phyloP scores from a whole-genome alignment of 352 stramenopile species.

The Pythium phragmitis region DNA sequence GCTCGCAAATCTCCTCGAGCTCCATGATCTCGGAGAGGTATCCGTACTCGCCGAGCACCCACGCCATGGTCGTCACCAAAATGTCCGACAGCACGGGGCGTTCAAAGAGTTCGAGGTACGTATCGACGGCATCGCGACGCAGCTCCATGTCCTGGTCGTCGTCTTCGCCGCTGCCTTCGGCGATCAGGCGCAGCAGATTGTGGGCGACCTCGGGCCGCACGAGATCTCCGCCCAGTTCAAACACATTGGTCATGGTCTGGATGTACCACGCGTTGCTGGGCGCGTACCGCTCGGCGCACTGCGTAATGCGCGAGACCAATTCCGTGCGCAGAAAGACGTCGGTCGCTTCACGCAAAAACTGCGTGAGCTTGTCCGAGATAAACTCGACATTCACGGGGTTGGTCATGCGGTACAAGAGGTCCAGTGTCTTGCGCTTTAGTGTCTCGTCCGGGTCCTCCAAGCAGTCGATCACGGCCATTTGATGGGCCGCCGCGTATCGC shows the following conservation, averaged over 20 bases:
- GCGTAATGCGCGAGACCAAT: conserved; percentile 96
- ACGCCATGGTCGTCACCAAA: conserved; percentile 97
- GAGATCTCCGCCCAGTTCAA: conserved; percentile 95
- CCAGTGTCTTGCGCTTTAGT: conserved; percentile 98
- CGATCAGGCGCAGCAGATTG: conserved; percentile 98
- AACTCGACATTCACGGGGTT: conserved; percentile 99
- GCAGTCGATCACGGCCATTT: conserved; percentile 99
- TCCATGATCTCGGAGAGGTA: conserved; percentile 94
- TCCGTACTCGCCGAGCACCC: conserved; percentile 99
- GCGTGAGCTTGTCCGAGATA: conserved; percentile 98
- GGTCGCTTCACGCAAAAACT: conserved; percentile 94
- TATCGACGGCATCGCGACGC: conserved; percentile 95
- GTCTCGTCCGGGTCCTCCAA: conserved; percentile 99
- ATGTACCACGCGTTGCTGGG: conserved; percentile 99
- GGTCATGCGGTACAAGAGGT: conserved; percentile 97
- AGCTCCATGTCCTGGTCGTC: conserved; percentile 96
- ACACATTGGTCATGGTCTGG: conserved; percentile 96
- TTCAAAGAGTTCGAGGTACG: conserved; percentile 96
- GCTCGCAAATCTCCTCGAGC: conserved; percentile 94
- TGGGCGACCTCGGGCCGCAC: conserved; percentile 97
- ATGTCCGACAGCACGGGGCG: conserved; percentile 94
- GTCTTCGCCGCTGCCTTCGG: conserved; percentile 96
- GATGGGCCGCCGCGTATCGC: conserved; percentile 97
- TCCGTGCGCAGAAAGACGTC: conserved; percentile 98
- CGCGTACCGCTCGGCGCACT: conserved; percentile 96